These are phyloP conservation scores for Tetrahymena thermophila DNA, from an alignment of 73 alveolate genomes.

Conservation along the genomic window DNA sequence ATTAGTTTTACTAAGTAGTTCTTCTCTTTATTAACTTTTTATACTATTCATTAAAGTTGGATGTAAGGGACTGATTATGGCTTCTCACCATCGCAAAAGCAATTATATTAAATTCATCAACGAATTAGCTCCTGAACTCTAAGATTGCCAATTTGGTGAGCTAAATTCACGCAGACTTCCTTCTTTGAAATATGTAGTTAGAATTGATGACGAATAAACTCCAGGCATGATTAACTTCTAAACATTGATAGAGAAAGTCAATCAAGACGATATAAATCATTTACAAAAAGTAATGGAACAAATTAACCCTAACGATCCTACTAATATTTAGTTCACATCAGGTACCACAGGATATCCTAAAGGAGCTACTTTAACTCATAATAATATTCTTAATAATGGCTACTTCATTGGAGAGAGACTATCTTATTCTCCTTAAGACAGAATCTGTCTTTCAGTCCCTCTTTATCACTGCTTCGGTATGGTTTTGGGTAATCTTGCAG, in stretches of 20 bases:
- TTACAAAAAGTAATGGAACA: slow-evolving; percentile 16
- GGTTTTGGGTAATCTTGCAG: slow-evolving; percentile 73
- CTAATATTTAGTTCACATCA: slow-evolving; percentile 74
- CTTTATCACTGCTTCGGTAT: slow-evolving; percentile 82
- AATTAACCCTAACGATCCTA: slow-evolving; percentile 49
- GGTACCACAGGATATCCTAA: slow-evolving; percentile 82
- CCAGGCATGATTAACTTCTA: slow-evolving; percentile 55
- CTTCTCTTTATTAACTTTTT: background rate
- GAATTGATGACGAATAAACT: slow-evolving; percentile 41
- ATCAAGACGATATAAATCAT: slow-evolving; percentile 16
- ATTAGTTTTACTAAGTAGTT: background rate
- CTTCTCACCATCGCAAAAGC: slow-evolving; percentile 51
- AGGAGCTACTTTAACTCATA: slow-evolving; percentile 72
- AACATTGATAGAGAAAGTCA: slow-evolving; percentile 32
- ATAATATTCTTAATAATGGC: slow-evolving; percentile 59
- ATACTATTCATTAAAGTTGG: slow-evolving; percentile 24
- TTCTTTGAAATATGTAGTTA: slow-evolving; percentile 30
- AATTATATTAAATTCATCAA: slow-evolving; percentile 55
- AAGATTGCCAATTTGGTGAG: slow-evolving; percentile 6
- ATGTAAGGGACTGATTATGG: slow-evolving; percentile 56
- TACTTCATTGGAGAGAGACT: slow-evolving; percentile 48
- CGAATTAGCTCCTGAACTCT: slow-evolving; percentile 52
- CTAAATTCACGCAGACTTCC: slow-evolving; percentile 37
- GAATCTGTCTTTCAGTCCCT: slow-evolving; percentile 67
- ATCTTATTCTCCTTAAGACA: slow-evolving; percentile 41